These are phyloP conservation scores for Colletotrichum liriopes DNA, from an alignment of 2,329 filamentous ascomycete genomes.

Conservation along the genomic window DNA sequence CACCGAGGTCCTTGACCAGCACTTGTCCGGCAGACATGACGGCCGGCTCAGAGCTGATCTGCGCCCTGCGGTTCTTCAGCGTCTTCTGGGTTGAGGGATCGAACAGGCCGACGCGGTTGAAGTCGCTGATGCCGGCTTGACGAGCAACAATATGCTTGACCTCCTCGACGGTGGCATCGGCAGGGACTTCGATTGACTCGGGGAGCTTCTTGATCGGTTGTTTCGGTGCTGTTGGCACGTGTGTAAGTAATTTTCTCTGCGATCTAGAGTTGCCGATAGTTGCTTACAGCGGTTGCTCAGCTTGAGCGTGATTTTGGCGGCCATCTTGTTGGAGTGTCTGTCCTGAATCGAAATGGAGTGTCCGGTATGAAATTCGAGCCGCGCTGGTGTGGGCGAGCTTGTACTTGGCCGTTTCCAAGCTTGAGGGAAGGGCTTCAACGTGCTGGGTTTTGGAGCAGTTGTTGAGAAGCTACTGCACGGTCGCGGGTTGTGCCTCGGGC, in stretches of 20 bases:
- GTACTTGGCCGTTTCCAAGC: constrained; percentile 12
- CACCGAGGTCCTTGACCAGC: constrained; percentile 95
- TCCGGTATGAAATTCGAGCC: constrained; percentile 9
- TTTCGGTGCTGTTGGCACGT: constrained; percentile 57
- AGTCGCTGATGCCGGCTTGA: constrained; percentile 66
- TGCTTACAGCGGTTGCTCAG: constrained; percentile 59
- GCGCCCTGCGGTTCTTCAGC: constrained; percentile 73
- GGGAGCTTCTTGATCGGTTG: constrained; percentile 71
- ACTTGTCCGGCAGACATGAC: constrained; percentile 71
- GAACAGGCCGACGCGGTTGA: constrained; percentile 75
- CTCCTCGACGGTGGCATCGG: constrained; percentile 71
- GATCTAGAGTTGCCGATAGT: neutral
- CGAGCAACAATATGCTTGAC: constrained; percentile 71
- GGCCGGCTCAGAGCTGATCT: constrained; percentile 63
- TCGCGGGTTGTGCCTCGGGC: constrained; percentile 24
- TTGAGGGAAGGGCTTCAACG: constrained; percentile 22
- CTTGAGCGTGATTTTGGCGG: constrained; percentile 56
- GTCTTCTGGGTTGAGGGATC: constrained; percentile 74
- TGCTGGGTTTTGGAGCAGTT: constrained; percentile 21
- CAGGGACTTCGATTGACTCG: constrained; percentile 62
- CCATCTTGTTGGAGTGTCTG: constrained; percentile 45
- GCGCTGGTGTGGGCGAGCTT: constrained; percentile 10
- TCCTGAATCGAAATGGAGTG: neutral
- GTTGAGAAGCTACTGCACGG: constrained; percentile 41
- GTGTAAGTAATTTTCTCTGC: constrained; percentile 21